Evolutionary conservation across 441 rosid genomes (phyloP), one percentile per base, ranked within the genome.

Genomic region (Arabidopsis hybrid): DNA sequence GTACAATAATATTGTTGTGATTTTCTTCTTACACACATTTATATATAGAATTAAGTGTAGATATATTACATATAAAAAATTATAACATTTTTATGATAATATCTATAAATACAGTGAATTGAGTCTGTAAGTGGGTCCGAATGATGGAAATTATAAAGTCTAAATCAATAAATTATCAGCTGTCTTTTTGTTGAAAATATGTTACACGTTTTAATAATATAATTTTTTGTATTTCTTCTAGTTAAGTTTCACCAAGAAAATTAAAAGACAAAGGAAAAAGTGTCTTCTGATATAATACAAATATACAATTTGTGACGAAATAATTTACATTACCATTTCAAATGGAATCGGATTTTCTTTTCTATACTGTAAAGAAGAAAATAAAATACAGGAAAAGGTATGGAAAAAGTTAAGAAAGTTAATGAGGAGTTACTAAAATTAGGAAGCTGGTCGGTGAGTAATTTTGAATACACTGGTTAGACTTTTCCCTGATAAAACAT

Each of bases 391-490:
- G 26, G 61, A 50, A 58, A 75, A 61, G 36, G 60, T 38, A 21
- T 16, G n/a, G 26, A 61, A 61, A 50, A 21, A 21, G 26, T 21
- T 21, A 21, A 21, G 26, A 65, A 53, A 67, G 69, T 63, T 46
- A 62, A 55, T 38, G 75, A 55, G 43, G 45, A 62, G 66, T 46
- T 65, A n/a, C 75, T 55, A 71, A 35, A 70, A 49, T 71, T 50
- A 42, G 76, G 76, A 42, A 64, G 50, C 14, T 77, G 76, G 63
- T 77, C 67, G 72, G 68, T 58, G 57, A 57, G 31, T 65, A 14
- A 50, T 4, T 59, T 11, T 1, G 21, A 31, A 66, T 9, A 66
- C 3, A 8, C 17, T 10, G 47, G n/a, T 40, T 76, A 45, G 53
- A 63, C 71, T 56, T 76, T 70, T 29, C 12, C 6, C 49, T 14